Evolutionary conservation across 371 early-diverging fungal species (phyloP), one percentile per base, ranked within the genome.

Genomic region (Apophysomyces trapeziformis): DNA sequence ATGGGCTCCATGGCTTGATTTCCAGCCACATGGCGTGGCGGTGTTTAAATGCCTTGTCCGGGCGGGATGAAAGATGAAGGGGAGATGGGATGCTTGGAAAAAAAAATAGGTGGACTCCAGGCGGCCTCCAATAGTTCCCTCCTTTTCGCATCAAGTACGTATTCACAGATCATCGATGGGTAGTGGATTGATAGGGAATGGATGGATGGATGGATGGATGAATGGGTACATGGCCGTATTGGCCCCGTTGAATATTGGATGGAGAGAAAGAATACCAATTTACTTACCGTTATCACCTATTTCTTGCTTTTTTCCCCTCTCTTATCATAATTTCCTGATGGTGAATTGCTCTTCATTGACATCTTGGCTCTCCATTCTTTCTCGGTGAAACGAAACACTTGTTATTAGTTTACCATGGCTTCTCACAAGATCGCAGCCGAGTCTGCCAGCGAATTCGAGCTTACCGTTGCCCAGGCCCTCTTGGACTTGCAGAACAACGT

Each of bases 381-480:
- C 58, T 58, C 16, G 21, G 14, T 58, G 41, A 58, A 37, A 26
- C 26, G 26, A 21, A n/a, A 14, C n/a, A n/a, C 13, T 60, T 16
- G 7, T 11, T 54, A 16, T 26, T 41, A 57, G 57, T 57, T 64
- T 65, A 80, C 58, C 71, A 84, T 84, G 85, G 81, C 81, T 78
- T 78, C 77, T 65, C 71, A 86, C 79, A 95, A 96, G 89, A 92
- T 93, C 75, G 85, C 86, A 73, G 79, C 76, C 59, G 74, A 83
- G 69, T 84, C 91, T 76, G 88, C 92, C 72, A 90, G 92, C 74
- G 95, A 93, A 84, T 88, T 95, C 75, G 97, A 97, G 86, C 88
- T 95, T 76, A 85, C 91, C 79, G 92, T 98, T 78, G 98, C 96
- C 78, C 95, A 96, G 84, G 93, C 96, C 79, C 89, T 98, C 75